These are phyloP conservation scores for Rhizopogon rudus DNA, from an alignment of 768 basidiomycete species.

Conservation along the genomic window DNA sequence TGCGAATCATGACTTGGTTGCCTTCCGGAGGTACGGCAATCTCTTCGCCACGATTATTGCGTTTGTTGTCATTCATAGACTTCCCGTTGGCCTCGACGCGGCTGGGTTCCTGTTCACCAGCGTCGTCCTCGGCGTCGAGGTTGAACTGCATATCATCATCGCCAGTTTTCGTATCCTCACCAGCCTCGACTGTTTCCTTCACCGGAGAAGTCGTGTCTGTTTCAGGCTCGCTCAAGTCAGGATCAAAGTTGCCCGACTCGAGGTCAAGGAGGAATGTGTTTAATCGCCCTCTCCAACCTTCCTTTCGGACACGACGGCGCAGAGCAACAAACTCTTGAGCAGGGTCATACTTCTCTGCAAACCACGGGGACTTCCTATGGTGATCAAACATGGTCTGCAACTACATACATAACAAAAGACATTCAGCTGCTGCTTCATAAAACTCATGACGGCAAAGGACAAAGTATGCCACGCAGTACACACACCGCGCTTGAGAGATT, in stretches of 20 bases:
- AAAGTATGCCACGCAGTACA: constrained; percentile 19
- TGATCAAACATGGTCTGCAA: constrained; percentile 94
- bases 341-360: constrained; percentile 92
- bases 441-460: constrained; percentile 9
- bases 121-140: constrained; percentile 68
- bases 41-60: constrained; percentile 64
- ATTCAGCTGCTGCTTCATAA: constrained; percentile 17
- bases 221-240: constrained; percentile 61
- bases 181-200: constrained; percentile 42
- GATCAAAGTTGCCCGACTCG: constrained; percentile 83
- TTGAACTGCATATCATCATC: constrained; percentile 78
- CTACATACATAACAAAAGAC: constrained; percentile 48
- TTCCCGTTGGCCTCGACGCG: constrained; percentile 60
- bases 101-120: constrained; percentile 51
- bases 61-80: constrained; percentile 37
- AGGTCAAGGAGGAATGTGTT: constrained; percentile 74
- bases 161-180: constrained; percentile 51
- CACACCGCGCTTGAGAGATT: neutral
- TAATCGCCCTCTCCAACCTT: constrained; percentile 77
- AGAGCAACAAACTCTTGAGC: constrained; percentile 62
- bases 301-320: constrained; percentile 74
- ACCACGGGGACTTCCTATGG: constrained; percentile 95
- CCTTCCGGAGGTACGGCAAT: constrained; percentile 67
- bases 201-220: constrained; percentile 43
- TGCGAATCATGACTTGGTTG: constrained; percentile 91